Conservation (phyloP, 176 grass and related monocot species). For the Ensete ventricosum region DNA sequence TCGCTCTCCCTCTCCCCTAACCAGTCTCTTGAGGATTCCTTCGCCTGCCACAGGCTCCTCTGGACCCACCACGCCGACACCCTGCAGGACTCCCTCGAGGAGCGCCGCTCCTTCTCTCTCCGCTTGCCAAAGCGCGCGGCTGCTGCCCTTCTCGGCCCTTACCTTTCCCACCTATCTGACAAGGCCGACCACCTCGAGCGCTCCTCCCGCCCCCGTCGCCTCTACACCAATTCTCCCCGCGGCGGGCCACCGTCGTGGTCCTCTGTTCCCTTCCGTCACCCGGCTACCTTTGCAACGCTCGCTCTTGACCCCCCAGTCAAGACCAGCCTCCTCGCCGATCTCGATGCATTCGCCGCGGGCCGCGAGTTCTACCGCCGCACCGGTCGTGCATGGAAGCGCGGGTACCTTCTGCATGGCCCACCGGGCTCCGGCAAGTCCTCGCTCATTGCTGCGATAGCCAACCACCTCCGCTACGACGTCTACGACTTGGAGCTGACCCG, state of each 20-base stretch:
- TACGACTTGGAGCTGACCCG: slow-evolving; percentile 93
- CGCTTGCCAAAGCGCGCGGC: slow-evolving; percentile 75
- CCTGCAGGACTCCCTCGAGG: slow-evolving; percentile 92
- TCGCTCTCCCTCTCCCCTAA: slow-evolving; percentile 81
- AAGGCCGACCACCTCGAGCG: slow-evolving; percentile 67
- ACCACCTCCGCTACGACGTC: slow-evolving; percentile 88
- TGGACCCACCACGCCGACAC: slow-evolving; percentile 89
- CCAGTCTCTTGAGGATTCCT: slow-evolving; percentile 68
- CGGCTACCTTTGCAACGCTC: slow-evolving; percentile 81
- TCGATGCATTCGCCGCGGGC: slow-evolving; percentile 54
- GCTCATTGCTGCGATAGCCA: slow-evolving; percentile 89
- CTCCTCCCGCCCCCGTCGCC: slow-evolving; percentile 58
- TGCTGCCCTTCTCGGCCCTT: slow-evolving; percentile 51
- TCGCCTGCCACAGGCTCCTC: slow-evolving; percentile 57
- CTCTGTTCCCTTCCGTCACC: slow-evolving; percentile 80
- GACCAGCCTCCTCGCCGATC: slow-evolving; percentile 54
- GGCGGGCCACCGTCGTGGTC: slow-evolving; percentile 46
- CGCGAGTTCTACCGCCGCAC: slow-evolving; percentile 78
- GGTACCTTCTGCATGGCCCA: slow-evolving; percentile 80
- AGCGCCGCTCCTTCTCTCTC: slow-evolving; percentile 77
- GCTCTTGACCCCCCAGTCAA: slow-evolving; percentile 68
- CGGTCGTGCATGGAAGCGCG: slow-evolving; percentile 75
- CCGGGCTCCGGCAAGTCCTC: slow-evolving; percentile 84
- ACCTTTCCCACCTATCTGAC: slow-evolving; percentile 56
- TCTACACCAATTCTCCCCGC: slow-evolving; percentile 58